phyloP scores from a whole-genome alignment of 805 yeast genomes.

The Dipodascus albidus region DNA sequence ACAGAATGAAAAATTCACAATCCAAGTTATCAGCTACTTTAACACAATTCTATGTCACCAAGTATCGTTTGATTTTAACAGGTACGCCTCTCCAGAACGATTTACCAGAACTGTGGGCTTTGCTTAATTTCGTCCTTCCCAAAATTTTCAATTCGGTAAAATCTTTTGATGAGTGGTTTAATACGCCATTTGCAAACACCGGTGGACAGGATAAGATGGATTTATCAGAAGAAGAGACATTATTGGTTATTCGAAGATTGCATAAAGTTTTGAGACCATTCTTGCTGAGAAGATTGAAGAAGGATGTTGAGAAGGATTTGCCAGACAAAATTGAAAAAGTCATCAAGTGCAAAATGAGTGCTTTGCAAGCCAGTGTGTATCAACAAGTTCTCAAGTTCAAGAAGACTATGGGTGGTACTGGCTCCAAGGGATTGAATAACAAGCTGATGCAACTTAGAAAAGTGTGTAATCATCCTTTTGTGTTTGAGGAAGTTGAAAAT shows the following conservation, averaged over 20 bases:
- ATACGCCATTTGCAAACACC: slow-evolving; percentile 92
- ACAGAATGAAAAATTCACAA: slow-evolving; percentile 89
- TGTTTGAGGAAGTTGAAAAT: slow-evolving; percentile 88
- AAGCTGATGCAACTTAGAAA: slow-evolving; percentile 92
- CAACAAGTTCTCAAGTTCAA: slow-evolving; percentile 85
- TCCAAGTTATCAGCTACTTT: slow-evolving; percentile 81
- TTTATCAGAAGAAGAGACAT: slow-evolving; percentile 89
- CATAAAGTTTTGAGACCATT: slow-evolving; percentile 95
- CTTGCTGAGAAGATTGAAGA: slow-evolving; percentile 83
- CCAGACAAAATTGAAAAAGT: slow-evolving; percentile 96
- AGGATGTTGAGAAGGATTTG: slow-evolving; percentile 92
- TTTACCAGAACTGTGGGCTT: slow-evolving; percentile 94
- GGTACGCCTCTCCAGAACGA: slow-evolving; percentile 97
- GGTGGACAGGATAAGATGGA: slow-evolving; percentile 93
- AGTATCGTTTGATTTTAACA: slow-evolving; percentile 79
- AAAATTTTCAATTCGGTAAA: slow-evolving; percentile 94
- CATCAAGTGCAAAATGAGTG: slow-evolving; percentile 87
- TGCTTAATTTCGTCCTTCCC: slow-evolving; percentile 86
- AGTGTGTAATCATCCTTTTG: slow-evolving; percentile 96
- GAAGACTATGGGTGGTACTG: slow-evolving; percentile 29
- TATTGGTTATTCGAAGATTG: slow-evolving; percentile 85
- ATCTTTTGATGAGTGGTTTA: slow-evolving; percentile 97
- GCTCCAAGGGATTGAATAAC: slow-evolving; percentile 79
- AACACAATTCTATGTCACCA: slow-evolving; percentile 72
- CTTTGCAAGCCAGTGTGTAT: slow-evolving; percentile 70